These are phyloP conservation scores for Termitomyces sp. DNA, from an alignment of 768 basidiomycete genomes.

Conservation along the genomic window DNA sequence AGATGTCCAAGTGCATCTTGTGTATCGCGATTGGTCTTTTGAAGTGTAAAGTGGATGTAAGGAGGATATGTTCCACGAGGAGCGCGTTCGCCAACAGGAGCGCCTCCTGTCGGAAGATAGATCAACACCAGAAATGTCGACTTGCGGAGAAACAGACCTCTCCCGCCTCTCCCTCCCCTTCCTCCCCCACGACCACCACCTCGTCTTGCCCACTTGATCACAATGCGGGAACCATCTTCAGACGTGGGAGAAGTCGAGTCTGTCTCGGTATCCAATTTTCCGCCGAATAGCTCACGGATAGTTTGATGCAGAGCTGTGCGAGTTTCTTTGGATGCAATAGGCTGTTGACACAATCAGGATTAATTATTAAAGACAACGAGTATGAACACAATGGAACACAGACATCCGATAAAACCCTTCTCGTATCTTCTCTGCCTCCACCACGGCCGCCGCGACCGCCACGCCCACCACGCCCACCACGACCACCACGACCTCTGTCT, in stretches of 20 bases:
- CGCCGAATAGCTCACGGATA: constrained; percentile 74
- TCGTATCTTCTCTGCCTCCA: constrained; percentile 50
- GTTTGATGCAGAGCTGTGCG: constrained; percentile 79
- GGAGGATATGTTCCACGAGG: constrained; percentile 69
- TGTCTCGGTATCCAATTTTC: constrained; percentile 82
- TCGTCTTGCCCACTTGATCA: constrained; percentile 69
- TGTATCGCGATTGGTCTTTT: constrained; percentile 97
- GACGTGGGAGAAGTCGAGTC: constrained; percentile 40
- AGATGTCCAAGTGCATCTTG: constrained; percentile 88
- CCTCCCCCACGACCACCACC: constrained; percentile 45
- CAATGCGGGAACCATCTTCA: constrained; percentile 71
- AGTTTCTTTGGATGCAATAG: constrained; percentile 74
- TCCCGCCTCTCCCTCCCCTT: constrained; percentile 40
- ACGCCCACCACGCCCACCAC: constrained; percentile 31
- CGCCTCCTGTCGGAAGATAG: background rate
- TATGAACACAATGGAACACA: constrained; percentile 25
- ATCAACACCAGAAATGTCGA: background rate
- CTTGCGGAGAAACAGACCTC: constrained; percentile 14
- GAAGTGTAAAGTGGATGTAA: constrained; percentile 93
- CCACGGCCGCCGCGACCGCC: constrained; percentile 25
- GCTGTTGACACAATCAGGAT: constrained; percentile 37
- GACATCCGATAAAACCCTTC: constrained; percentile 81
- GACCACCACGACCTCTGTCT: constrained; percentile 41
- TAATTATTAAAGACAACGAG: constrained; percentile 5
- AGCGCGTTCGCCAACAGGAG: constrained; percentile 30